Percentiles rank a stretch among this genome's conserved stretches.
phyloP scores from a whole-genome alignment of 352 stramenopile genomes.

The Pythium utonaiense region DNA sequence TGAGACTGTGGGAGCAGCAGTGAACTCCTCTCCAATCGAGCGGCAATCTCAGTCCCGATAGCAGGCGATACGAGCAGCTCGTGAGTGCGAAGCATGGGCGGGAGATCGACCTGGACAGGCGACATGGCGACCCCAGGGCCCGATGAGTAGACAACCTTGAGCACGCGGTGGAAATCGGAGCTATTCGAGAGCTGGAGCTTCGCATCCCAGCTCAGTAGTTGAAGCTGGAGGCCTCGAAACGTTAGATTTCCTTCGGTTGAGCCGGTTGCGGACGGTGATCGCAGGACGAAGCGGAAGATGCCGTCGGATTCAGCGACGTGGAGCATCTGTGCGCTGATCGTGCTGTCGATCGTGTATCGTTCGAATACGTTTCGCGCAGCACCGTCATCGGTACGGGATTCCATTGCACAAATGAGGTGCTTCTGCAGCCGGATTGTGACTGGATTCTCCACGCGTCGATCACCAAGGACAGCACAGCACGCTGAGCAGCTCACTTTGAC shows the following conservation, averaged over 20 bases:
- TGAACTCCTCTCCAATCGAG: constrained; percentile 43
- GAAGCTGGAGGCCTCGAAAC: constrained; percentile 29
- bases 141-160: constrained; percentile 61
- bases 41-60: constrained; percentile 30
- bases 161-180: constrained; percentile 43
- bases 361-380: constrained; percentile 42
- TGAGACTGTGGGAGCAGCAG: constrained; percentile 45
- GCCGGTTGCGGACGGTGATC: background rate
- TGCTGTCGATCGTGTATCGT: constrained; percentile 72
- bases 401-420: constrained; percentile 36
- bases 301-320: constrained; percentile 69
- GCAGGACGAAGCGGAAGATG: constrained; percentile 60
- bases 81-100: constrained; percentile 25
- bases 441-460: constrained; percentile 32
- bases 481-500: constrained; percentile 34
- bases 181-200: constrained; percentile 37
- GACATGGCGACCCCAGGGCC: background rate
- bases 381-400: background rate
- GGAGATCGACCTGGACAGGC: background rate
- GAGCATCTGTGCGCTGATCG: constrained; percentile 60
- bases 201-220: constrained; percentile 73
- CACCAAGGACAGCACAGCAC: constrained; percentile 39
- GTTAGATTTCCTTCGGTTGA: background rate
- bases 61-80: constrained; percentile 31
- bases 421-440: constrained; percentile 61